Evolutionary conservation across 176 grass and related monocot genomes (phyloP).

Genomic region (Aegilops umbellulata): DNA sequence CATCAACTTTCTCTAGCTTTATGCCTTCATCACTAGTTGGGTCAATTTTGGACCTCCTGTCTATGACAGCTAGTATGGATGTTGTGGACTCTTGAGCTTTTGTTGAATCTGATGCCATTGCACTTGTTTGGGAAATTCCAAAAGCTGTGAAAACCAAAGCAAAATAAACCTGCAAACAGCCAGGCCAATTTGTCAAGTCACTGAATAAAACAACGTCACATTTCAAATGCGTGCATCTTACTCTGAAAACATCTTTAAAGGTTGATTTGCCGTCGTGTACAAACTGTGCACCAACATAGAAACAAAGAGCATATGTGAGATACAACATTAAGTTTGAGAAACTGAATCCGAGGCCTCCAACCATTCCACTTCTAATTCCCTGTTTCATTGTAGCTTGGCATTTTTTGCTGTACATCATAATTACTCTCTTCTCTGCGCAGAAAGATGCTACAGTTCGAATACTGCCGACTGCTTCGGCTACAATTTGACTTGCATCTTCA

Average conservation of each 20-base stretch:
- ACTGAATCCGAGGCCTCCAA: slow-evolving; percentile 58
- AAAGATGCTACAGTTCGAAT: slow-evolving; percentile 64
- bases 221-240: slow-evolving; percentile 32
- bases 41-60: slow-evolving; percentile 59
- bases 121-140: slow-evolving; percentile 58
- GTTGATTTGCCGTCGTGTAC: slow-evolving; percentile 45
- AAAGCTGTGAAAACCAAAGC: slow-evolving; percentile 56
- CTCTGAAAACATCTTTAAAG: slow-evolving; percentile 56
- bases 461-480: slow-evolving; percentile 47
- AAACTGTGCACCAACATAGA: slow-evolving; percentile 55
- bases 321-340: slow-evolving; percentile 40
- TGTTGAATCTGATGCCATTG: slow-evolving; percentile 44
- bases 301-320: slow-evolving; percentile 62
- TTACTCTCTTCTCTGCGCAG: slow-evolving; percentile 53
- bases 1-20: slow-evolving; percentile 40
- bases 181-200: not conserved
- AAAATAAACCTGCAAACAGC: slow-evolving; percentile 51
- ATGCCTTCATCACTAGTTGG: slow-evolving; percentile 42
- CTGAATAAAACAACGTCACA: not conserved
- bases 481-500: slow-evolving; percentile 67
- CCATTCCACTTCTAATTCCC: slow-evolving; percentile 45
- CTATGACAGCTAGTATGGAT: slow-evolving; percentile 57
- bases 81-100: slow-evolving; percentile 50
- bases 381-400: slow-evolving; percentile 53
- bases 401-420: slow-evolving; percentile 42